Evolutionary conservation across 2,329 filamentous ascomycete genomes (phyloP).

Genomic region (Neonectria punicea): DNA sequence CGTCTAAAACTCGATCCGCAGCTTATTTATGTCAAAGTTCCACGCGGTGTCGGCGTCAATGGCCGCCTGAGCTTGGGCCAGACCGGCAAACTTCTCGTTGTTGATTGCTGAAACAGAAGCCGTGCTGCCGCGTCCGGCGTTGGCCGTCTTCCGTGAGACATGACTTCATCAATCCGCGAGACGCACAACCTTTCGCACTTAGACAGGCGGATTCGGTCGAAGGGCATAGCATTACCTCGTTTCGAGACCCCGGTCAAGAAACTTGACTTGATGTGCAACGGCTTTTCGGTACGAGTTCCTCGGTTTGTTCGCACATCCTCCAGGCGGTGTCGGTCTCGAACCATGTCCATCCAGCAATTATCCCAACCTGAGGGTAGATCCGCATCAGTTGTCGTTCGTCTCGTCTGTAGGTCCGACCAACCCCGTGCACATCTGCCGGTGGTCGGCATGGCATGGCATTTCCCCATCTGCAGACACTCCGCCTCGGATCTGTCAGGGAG

Average conservation of each 20-base stretch:
- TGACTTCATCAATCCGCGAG: slow-evolving; percentile 19
- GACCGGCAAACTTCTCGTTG: slow-evolving; percentile 20
- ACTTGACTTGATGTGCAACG: slow-evolving; percentile 15
- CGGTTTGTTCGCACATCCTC: slow-evolving; percentile 1
- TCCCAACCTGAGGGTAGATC: slow-evolving; percentile 18
- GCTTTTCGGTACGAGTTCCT: slow-evolving; percentile 20
- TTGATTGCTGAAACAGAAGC: slow-evolving; percentile 33
- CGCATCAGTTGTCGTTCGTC: slow-evolving; percentile 33
- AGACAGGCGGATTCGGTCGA: slow-evolving; percentile 26
- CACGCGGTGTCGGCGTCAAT: slow-evolving; percentile 27
- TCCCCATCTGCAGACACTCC: slow-evolving; percentile 38
- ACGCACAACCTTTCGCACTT: slow-evolving; percentile 18
- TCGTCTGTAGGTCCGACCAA: slow-evolving; percentile 26
- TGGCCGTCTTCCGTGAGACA: slow-evolving; percentile 20
- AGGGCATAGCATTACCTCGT: slow-evolving; percentile 30
- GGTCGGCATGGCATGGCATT: slow-evolving; percentile 38
- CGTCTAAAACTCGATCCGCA: slow-evolving; percentile 27
- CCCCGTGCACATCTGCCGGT: slow-evolving; percentile 38
- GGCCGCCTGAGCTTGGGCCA: slow-evolving; percentile 23
- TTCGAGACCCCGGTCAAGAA: slow-evolving; percentile 28
- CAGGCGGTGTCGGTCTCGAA: neutral
- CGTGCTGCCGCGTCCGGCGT: slow-evolving; percentile 13
- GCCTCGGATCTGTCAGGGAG: slow-evolving; percentile 36
- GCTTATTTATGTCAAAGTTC: slow-evolving; percentile 24
- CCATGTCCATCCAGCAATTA: slow-evolving; percentile 8